phyloP scores from a whole-genome alignment of 1,284 basidiomycete genomes.

The Neolentinus lepideus region DNA sequence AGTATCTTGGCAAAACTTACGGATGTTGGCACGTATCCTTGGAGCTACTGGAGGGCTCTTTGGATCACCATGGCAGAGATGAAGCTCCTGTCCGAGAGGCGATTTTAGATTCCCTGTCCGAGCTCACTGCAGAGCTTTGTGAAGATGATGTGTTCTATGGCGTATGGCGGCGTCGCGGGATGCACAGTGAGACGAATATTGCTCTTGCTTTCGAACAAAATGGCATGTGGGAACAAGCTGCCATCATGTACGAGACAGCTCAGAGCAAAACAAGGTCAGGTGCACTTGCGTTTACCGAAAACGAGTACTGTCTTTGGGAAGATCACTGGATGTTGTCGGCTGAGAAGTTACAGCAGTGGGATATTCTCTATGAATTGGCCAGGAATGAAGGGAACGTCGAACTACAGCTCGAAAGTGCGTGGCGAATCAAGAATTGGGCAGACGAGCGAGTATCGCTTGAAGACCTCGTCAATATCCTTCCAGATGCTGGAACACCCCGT shows the following conservation, averaged over 20 bases:
- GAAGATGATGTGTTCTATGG: constrained; percentile 99
- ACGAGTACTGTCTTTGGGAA: constrained; percentile 98
- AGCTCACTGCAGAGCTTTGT: constrained; percentile 91
- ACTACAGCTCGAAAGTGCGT: constrained; percentile 90
- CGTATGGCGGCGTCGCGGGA: constrained; percentile 85
- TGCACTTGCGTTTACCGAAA: constrained; percentile 86
- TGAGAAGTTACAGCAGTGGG: constrained; percentile 98
- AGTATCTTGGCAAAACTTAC: constrained; percentile 95
- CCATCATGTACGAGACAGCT: constrained; percentile 85
- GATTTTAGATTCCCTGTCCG: constrained; percentile 87
- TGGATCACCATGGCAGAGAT: constrained; percentile 74
- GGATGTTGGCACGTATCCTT: constrained; percentile 92
- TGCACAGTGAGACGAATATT: constrained; percentile 88
- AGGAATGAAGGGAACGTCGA: constrained; percentile 90
- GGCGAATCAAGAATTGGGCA: constrained; percentile 92
- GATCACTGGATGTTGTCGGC: constrained; percentile 98
- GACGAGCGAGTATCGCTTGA: constrained; percentile 79
- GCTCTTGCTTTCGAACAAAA: constrained; percentile 95
- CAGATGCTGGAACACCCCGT: constrained; percentile 87
- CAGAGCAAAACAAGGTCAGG: constrained; percentile 85
- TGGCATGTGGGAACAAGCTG: constrained; percentile 95
- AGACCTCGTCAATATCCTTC: constrained; percentile 76
- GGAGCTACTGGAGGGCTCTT: constrained; percentile 81
- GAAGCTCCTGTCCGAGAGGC: constrained; percentile 80
- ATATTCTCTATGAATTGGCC: constrained; percentile 89